Evolutionary conservation across 192 early-diverging fungal genomes (phyloP).

Genomic region (Coemansia sp.): DNA sequence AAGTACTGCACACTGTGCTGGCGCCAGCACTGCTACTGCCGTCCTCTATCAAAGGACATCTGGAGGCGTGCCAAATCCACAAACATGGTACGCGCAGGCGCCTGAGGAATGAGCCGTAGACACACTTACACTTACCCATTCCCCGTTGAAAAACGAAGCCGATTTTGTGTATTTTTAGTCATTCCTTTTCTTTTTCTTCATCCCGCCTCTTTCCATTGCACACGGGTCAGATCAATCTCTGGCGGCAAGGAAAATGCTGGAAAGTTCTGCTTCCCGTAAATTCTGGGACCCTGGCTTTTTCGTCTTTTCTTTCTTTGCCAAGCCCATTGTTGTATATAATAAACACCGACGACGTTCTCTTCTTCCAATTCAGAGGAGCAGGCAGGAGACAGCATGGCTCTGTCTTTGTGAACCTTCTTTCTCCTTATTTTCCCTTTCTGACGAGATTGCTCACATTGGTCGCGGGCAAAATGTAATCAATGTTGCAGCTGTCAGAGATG

Average conservation of each 20-base stretch:
- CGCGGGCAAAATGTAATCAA: neutral
- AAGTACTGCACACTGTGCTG: constrained; percentile 55
- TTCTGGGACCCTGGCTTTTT: too few relatives aligned
- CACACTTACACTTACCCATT: neutral
- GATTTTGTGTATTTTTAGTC: constrained; percentile 1
- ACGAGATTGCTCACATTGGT: neutral
- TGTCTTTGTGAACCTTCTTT: neutral
- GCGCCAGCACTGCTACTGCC: constrained; percentile 52
- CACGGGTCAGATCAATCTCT: too few relatives aligned
- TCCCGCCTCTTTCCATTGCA: too few relatives aligned
- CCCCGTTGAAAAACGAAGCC: neutral
- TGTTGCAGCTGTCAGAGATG: neutral
- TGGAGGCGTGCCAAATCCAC: constrained; percentile 50
- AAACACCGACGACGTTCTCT: neutral
- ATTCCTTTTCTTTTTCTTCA: neutral
- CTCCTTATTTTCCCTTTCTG: neutral
- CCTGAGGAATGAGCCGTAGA: constrained; percentile 10
- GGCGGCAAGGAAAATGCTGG: too few relatives aligned
- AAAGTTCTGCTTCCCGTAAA: too few relatives aligned
- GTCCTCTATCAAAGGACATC: constrained; percentile 52
- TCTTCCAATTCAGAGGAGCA: too few relatives aligned
- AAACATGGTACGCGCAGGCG: constrained; percentile 50
- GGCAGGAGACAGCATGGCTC: too few relatives aligned
- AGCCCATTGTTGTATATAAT: neutral
- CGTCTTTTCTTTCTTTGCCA: neutral